These are phyloP conservation scores for Xylaria sp. DNA, from an alignment of 2,329 filamentous ascomycete species.

Conservation along the genomic window DNA sequence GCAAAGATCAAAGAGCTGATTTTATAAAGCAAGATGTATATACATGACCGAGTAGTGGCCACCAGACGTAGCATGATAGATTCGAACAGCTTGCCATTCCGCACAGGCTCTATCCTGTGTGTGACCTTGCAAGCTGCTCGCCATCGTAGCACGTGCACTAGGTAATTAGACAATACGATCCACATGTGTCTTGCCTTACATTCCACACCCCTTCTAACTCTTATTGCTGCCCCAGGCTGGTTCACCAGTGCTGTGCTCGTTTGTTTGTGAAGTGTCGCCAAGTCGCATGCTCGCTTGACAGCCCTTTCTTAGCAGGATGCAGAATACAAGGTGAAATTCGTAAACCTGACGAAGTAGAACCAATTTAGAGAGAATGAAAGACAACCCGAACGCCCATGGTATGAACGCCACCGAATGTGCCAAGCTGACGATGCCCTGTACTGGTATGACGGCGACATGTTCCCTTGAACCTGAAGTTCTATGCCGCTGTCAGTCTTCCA, in stretches of 20 bases:
- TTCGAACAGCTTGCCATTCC: not conserved
- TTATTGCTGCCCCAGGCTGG: not conserved
- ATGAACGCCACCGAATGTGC: constrained; percentile 35
- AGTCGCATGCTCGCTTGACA: constrained; percentile 6
- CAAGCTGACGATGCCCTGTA: constrained; percentile 29
- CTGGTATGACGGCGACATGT: constrained; percentile 29
- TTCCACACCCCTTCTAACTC: not conserved
- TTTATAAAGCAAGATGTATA: constrained; percentile 5
- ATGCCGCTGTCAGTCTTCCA: constrained; percentile 22
- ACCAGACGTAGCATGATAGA: not conserved
- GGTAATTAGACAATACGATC: not conserved
- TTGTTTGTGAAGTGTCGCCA: not conserved
- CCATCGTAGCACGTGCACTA: not conserved
- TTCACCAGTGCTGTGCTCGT: not conserved
- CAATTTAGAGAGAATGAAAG: not conserved
- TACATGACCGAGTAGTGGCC: not conserved
- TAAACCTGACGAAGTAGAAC: constrained; percentile 16
- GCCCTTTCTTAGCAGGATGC: constrained; percentile 7
- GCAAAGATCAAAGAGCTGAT: no score
- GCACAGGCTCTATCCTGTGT: not conserved
- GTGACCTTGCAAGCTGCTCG: not conserved
- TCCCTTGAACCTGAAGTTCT: constrained; percentile 3
- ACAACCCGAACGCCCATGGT: constrained; percentile 32
- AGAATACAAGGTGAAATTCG: constrained; percentile 11
- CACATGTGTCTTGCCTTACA: constrained; percentile 5